These are phyloP conservation scores for Phytophthora kernoviae DNA, from an alignment of 352 stramenopile species.

Conservation along the genomic window DNA sequence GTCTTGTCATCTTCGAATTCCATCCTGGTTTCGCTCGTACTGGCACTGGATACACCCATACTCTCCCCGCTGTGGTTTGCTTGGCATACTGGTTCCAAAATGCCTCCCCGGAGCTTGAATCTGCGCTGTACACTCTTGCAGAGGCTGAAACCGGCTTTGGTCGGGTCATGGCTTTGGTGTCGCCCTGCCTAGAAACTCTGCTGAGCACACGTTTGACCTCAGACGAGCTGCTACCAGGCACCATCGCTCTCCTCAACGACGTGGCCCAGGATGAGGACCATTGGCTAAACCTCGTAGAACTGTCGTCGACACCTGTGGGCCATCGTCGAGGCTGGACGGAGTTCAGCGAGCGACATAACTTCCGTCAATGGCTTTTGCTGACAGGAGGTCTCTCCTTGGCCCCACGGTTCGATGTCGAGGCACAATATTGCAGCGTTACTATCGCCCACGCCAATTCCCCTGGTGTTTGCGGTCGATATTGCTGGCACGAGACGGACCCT, in stretches of 20 bases:
- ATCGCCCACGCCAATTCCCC: conserved; percentile 58
- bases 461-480: conserved; percentile 64
- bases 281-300: conserved; percentile 21
- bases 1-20: conserved; percentile 61
- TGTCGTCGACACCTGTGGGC: conserved; percentile 38
- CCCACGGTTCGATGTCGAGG: conserved; percentile 52
- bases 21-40: conserved; percentile 61
- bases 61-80: conserved; percentile 66
- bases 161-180: conserved; percentile 24
- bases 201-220: conserved; percentile 43
- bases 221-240: conserved; percentile 54
- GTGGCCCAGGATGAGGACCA: conserved; percentile 44
- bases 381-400: conserved; percentile 15
- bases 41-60: conserved; percentile 68
- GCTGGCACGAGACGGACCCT: conserved; percentile 62
- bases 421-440: conserved; percentile 55
- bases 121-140: conserved; percentile 13
- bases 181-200: conserved; percentile 36
- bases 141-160: conserved; percentile 14
- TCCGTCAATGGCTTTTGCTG: conserved; percentile 52
- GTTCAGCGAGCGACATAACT: conserved; percentile 41
- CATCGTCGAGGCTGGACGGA: conserved; percentile 62
- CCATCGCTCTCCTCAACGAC: conserved; percentile 57
- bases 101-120: conserved; percentile 39
- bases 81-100: conserved; percentile 63